Conservation (phyloP, 305 asterid species). For the Solanum hybrid region DNA sequence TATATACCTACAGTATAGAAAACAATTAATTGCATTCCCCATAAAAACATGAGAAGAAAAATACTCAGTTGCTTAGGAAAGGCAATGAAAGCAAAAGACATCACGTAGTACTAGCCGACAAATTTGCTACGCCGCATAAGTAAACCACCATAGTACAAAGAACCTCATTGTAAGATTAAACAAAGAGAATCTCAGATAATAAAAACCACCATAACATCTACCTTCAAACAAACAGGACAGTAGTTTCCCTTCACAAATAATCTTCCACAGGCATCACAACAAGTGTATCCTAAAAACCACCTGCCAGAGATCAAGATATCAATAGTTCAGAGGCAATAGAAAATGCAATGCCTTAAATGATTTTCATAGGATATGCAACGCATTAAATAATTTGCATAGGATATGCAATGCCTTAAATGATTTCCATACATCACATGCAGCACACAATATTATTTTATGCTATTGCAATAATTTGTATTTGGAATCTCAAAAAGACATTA, state of each 20-base stretch:
- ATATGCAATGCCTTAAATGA: neutral
- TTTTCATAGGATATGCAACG: neutral
- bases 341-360: neutral
- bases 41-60: neutral
- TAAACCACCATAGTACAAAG: neutral
- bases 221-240: slow-evolving; percentile 98
- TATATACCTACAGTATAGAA: slow-evolving; percentile 59
- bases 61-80: neutral
- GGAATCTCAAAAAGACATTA: too few relatives aligned
- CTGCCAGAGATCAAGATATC: slow-evolving; percentile 42
- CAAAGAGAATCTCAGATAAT: neutral
- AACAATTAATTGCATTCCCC: neutral
- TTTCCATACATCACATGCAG: neutral
- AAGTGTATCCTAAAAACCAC: slow-evolving; percentile 98
- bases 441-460: too few relatives aligned
- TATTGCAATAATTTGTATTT: too few relatives aligned
- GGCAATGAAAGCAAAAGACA: neutral
- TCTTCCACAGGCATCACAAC: slow-evolving; percentile 99
- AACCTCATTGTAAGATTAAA: neutral
- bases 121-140: neutral
- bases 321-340: neutral
- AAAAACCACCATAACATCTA: slow-evolving; percentile 1
- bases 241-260: slow-evolving; percentile 90
- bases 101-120: neutral
- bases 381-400: neutral